Base-by-base conservation (phyloP, 2,329 filamentous ascomycete species). In the Aspergillus nomiae region DNA sequence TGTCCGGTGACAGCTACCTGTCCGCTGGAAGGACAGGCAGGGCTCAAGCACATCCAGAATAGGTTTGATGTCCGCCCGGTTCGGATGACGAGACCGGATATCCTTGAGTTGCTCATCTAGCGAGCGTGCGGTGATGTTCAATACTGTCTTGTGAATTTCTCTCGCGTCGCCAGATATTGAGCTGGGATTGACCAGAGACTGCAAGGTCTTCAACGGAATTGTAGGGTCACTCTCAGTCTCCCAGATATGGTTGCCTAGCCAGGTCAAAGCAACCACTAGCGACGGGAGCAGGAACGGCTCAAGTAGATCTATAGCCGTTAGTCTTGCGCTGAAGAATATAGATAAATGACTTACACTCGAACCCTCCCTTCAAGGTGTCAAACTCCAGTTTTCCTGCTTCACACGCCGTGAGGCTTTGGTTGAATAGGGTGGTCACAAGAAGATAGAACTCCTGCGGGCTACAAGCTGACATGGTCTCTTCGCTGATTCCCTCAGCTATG, bases 401-500 rank as follows among this genome's bases (percentile, higher is more conserved):
- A 67, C 86, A 86, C 7, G 86, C 87, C 36, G 82, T 77, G 0
- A 89, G 76, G 51, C 85, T 89, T 70, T 89, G 87, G 61, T 83
- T 83, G 64, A 89, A 87, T 1, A 90, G 76, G 0, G 86, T 89
- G 8, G 87, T 83, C 1, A 89, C 86, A 21, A 89, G 81, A 28
- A 86, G 73, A 68, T 89, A 89, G 65, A 89, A 89, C 46, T 88
- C 85, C 59, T 88, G 86, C 1, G 87, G 87, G 46, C 85, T 86
- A 73, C 87, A 89, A 14, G 84, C 83, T 26, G 86, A 85, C 80
- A 89, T 87, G 3, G 88, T 83, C 63, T 90, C 87, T 67, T 90
- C 87, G 59, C 83, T 86, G 46, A 89, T 86, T 0, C 85, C 85
- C 71, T 89, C 86, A 2, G 86, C 85, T 45, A 87, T 84, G 65